phyloP scores from a whole-genome alignment of 2,329 filamentous ascomycete species.

The Aspergillus intermedius region DNA sequence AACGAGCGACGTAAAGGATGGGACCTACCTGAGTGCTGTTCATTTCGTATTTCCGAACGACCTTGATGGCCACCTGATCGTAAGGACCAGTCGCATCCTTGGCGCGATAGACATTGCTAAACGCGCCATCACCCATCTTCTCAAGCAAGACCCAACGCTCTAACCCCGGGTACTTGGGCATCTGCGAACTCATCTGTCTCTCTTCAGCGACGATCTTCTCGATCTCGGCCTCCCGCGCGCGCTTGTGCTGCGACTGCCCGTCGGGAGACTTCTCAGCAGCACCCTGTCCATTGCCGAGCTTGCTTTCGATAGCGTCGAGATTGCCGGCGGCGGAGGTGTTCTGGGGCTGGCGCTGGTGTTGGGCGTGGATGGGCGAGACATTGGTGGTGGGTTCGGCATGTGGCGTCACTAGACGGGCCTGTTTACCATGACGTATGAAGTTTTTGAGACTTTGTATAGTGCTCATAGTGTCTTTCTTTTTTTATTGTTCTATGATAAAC shows the following conservation, averaged over 20 bases:
- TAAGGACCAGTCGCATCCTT: slow-evolving; percentile 65
- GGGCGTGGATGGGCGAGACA: slow-evolving; percentile 58
- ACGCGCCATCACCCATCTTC: slow-evolving; percentile 98
- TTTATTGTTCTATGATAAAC: not conserved
- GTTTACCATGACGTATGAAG: slow-evolving; percentile 96
- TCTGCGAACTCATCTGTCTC: slow-evolving; percentile 74
- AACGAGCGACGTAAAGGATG: slow-evolving; percentile 42
- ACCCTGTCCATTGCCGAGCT: slow-evolving; percentile 57
- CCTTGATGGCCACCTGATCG: slow-evolving; percentile 91
- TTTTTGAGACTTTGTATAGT: slow-evolving; percentile 95
- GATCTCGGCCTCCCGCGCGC: slow-evolving; percentile 56
- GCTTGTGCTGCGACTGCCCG: slow-evolving; percentile 57
- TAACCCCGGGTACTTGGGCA: slow-evolving; percentile 77
- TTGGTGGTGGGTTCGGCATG: slow-evolving; percentile 58
- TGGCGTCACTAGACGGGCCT: slow-evolving; percentile 65
- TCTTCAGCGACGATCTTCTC: slow-evolving; percentile 88
- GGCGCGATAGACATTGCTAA: slow-evolving; percentile 96
- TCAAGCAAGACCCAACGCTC: slow-evolving; percentile 81
- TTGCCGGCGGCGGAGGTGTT: slow-evolving; percentile 49
- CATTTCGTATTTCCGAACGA: slow-evolving; percentile 98
- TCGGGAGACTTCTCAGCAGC: slow-evolving; percentile 54
- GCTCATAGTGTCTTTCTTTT: slow-evolving; percentile 42
- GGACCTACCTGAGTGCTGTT: slow-evolving; percentile 90
- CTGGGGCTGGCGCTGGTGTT: slow-evolving; percentile 52
- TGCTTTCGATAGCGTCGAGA: slow-evolving; percentile 56